Evolutionary conservation across 1,284 basidiomycete species (phyloP).

Genomic region (Leccinum laetum): DNA sequence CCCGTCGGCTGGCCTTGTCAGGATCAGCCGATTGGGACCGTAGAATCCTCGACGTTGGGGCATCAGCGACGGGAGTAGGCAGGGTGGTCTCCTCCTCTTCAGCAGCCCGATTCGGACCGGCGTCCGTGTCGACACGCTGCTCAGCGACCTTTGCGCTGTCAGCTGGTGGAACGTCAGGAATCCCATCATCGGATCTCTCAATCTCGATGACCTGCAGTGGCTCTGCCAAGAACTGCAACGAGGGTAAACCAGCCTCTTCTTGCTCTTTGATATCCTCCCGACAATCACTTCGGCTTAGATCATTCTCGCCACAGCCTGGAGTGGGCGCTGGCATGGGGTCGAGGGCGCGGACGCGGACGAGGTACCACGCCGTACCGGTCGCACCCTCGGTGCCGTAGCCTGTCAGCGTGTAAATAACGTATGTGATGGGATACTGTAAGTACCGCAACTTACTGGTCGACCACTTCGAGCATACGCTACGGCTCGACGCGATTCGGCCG

Average conservation of each 20-base stretch:
- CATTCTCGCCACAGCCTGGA: slow-evolving; percentile 1
- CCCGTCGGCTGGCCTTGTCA: slow-evolving; percentile 54
- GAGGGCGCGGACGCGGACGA: not conserved
- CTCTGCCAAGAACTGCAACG: slow-evolving; percentile 19
- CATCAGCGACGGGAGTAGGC: slow-evolving; percentile 41
- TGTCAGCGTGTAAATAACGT: not conserved
- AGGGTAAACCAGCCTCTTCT: slow-evolving; percentile 17
- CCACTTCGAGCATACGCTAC: not conserved
- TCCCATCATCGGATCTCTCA: slow-evolving; percentile 28
- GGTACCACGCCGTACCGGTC: not conserved
- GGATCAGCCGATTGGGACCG: slow-evolving; percentile 80
- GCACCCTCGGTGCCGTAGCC: not conserved
- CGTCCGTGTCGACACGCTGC: slow-evolving; percentile 23
- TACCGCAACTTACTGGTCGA: not conserved
- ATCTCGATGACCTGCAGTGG: slow-evolving; percentile 19
- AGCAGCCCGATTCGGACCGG: slow-evolving; percentile 20
- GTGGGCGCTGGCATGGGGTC: too few relatives aligned
- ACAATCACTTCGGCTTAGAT: slow-evolving; percentile 14
- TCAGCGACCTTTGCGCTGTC: slow-evolving; percentile 26
- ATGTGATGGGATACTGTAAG: not conserved
- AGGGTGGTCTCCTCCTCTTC: slow-evolving; percentile 32
- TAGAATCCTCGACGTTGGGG: slow-evolving; percentile 46
- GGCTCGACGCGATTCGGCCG: not conserved
- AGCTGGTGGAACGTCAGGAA: slow-evolving; percentile 9
- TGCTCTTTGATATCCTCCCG: slow-evolving; percentile 35